A percentile compares a stretch with the other conserved stretches of the same genome.
Conservation (phyloP, 495 filamentous ascomycete genomes). For the Neurospora africana region DNA sequence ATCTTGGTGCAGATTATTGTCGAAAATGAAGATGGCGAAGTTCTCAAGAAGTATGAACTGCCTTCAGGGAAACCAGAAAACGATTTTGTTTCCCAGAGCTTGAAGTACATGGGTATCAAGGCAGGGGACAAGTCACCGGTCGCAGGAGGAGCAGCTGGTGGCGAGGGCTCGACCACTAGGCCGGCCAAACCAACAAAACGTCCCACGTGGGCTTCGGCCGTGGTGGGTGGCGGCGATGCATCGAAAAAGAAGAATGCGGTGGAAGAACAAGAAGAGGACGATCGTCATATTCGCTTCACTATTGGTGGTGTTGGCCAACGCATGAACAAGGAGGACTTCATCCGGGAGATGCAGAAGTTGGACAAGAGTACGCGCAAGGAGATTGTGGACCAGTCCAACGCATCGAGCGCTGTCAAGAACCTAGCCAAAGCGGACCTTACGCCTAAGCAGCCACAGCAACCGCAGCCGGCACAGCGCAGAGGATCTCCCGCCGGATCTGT, state of each 20-base stretch:
- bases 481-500: slow-evolving; percentile 1
- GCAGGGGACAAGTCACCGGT: slow-evolving; percentile 20
- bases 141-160: slow-evolving; percentile 8
- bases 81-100: slow-evolving; percentile 33
- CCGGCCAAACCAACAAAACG: slow-evolving; percentile 1
- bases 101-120: slow-evolving; percentile 38
- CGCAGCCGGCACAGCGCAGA: not conserved
- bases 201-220: slow-evolving; percentile 39
- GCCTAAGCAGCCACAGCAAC: slow-evolving; percentile 12
- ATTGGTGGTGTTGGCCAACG: slow-evolving; percentile 59
- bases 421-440: slow-evolving; percentile 40
- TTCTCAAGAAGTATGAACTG: slow-evolving; percentile 92
- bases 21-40: slow-evolving; percentile 94
- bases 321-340: slow-evolving; percentile 88
- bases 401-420: slow-evolving; percentile 44
- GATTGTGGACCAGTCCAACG: slow-evolving; percentile 57
- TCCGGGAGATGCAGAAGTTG: slow-evolving; percentile 68
- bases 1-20: slow-evolving; percentile 61
- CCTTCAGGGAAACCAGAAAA: slow-evolving; percentile 37
- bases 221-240: slow-evolving; percentile 33
- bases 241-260: slow-evolving; percentile 32
- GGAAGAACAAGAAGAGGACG: slow-evolving; percentile 52
- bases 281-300: slow-evolving; percentile 79
- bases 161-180: slow-evolving; percentile 2
- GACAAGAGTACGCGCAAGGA: slow-evolving; percentile 67